These are phyloP conservation scores for Scolecobasidium constrictum DNA, from an alignment of 2,329 filamentous ascomycete genomes.

Conservation along the genomic window DNA sequence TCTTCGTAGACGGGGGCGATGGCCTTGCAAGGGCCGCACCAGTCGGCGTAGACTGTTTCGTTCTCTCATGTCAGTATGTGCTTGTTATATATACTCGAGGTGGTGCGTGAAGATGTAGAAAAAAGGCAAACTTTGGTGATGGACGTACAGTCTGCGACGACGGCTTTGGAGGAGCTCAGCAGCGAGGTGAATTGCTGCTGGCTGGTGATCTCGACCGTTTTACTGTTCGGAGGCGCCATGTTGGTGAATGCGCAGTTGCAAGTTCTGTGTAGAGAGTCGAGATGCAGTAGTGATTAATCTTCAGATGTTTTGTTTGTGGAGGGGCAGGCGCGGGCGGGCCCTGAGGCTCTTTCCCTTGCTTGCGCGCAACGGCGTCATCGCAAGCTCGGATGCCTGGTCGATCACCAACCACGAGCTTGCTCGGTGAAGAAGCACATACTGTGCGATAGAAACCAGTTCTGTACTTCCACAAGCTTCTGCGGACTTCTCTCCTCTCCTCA, in stretches of 20 bases:
- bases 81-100: no score
- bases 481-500: no score
- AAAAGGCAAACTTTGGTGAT: no score
- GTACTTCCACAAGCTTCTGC: neutral
- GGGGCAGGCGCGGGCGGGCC: neutral
- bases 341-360: neutral
- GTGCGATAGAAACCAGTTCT: no score
- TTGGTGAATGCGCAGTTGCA: no score
- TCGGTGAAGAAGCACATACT: no score
- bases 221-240: conserved; percentile 11
- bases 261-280: no score
- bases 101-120: no score
- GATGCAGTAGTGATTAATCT: no score
- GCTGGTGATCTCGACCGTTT: conserved; percentile 32
- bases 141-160: conserved; percentile 85
- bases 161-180: conserved; percentile 65
- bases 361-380: neutral
- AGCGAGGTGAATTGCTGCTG: conserved; percentile 34
- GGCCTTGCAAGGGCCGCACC: conserved; percentile 72
- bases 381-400: no score
- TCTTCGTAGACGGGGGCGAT: conserved; percentile 77
- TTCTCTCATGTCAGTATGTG: no score
- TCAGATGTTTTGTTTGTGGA: neutral
- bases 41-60: conserved; percentile 81
- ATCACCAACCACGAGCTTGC: no score